A percentile compares a stretch with the other conserved stretches of the same genome.
phyloP scores from a whole-genome alignment of 1,284 basidiomycete species.

The Pseudozyma sp. region DNA sequence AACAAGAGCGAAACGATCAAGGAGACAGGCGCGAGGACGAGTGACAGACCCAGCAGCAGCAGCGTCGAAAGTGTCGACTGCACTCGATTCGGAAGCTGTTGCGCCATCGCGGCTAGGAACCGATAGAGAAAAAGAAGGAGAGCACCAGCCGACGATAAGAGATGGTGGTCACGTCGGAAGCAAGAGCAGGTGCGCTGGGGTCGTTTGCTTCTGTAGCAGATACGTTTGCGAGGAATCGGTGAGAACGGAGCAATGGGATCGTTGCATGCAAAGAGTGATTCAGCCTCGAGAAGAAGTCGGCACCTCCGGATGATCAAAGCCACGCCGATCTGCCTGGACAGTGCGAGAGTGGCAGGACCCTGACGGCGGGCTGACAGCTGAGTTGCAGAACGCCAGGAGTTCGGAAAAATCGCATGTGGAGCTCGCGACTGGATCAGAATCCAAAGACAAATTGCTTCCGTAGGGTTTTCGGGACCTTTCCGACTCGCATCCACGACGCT shows the following conservation, averaged over 20 bases:
- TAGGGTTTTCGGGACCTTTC: too few relatives aligned
- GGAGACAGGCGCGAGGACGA: conserved; percentile 25
- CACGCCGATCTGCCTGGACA: conserved; percentile 1
- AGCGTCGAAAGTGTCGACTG: conserved; percentile 49
- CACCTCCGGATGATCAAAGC: conserved; percentile 6
- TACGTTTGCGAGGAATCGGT: too few relatives aligned
- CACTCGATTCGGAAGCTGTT: conserved; percentile 32
- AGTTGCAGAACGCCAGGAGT: conserved; percentile 4
- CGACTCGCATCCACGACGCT: too few relatives aligned
- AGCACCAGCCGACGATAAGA: background rate
- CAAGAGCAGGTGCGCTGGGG: too few relatives aligned
- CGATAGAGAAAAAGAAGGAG: background rate
- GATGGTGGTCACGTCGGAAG: background rate
- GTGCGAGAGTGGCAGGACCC: background rate
- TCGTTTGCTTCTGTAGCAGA: too few relatives aligned
- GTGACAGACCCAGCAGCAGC: conserved; percentile 30
- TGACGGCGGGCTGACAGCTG: conserved; percentile 5
- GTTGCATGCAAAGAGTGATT: background rate
- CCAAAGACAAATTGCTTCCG: too few relatives aligned
- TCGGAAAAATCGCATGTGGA: background rate
- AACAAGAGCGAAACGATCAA: conserved; percentile 35
- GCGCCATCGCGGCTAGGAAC: conserved; percentile 20
- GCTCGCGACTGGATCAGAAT: too few relatives aligned
- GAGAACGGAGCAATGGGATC: too few relatives aligned
- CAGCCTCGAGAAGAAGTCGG: background rate